A percentile compares a stretch with the other conserved stretches of the same genome.
Conservation (phyloP, 176 grass and related monocot species). For the Poa pratensis region DNA sequence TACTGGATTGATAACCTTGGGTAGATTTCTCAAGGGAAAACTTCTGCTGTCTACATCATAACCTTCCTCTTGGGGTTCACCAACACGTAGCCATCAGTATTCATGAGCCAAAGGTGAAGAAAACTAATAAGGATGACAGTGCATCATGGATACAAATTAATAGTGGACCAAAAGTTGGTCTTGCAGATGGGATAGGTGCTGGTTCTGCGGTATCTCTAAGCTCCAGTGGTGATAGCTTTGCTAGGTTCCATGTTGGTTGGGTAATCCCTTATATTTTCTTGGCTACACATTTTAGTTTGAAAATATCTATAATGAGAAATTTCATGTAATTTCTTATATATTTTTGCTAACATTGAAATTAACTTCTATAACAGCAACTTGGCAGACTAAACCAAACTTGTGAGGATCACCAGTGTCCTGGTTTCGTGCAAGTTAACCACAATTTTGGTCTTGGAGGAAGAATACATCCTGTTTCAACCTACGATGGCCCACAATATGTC, state of each 20-base stretch:
- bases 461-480: not conserved
- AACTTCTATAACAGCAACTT: too few species aligned
- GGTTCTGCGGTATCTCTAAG: not conserved
- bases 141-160: not conserved
- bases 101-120: not conserved
- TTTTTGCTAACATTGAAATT: not conserved
- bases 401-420: conserved; percentile 15
- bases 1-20: too few species aligned
- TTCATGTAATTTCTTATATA: too few species aligned
- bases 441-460: conserved; percentile 18
- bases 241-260: conserved; percentile 10
- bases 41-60: too few species aligned
- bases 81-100: too few species aligned
- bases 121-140: not conserved
- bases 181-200: not conserved
- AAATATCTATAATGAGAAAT: not conserved
- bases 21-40: too few species aligned
- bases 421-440: conserved; percentile 44
- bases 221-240: conserved; percentile 12
- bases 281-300: not conserved
- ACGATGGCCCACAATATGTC: conserved; percentile 18
- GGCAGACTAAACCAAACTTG: not conserved
- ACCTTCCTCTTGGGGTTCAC: too few species aligned
- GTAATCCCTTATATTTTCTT: not conserved
- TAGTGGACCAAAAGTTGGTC: not conserved